These are phyloP conservation scores for Trypanosoma vivax DNA, from an alignment of 208 protist genomes.

Conservation along the genomic window DNA sequence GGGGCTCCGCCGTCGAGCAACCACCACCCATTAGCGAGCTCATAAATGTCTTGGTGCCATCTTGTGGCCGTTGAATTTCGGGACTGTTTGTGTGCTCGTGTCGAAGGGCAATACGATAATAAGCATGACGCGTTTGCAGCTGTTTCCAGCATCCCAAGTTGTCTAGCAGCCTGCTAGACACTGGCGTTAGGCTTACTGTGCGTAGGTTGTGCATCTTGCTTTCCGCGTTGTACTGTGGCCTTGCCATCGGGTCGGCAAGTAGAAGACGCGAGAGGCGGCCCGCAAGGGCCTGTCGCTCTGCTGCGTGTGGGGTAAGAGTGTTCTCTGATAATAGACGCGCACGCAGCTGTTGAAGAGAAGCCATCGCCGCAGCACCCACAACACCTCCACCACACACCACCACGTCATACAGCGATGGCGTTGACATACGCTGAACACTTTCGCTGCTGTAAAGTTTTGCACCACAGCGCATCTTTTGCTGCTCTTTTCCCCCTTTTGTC, in stretches of 20 bases:
- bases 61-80: conserved; percentile 4
- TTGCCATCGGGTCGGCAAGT: conserved; percentile 46
- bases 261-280: conserved; percentile 43
- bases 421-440: too few relatives aligned
- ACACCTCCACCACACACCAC: conserved; percentile 77
- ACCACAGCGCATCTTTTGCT: too few relatives aligned
- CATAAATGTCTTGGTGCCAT: conserved; percentile 48
- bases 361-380: conserved; percentile 65
- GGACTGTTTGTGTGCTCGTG: conserved; percentile 79
- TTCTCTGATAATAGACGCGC: conserved; percentile 23
- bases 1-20: conserved; percentile 35
- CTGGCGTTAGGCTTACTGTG: conserved; percentile 75
- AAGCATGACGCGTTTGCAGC: conserved; percentile 75
- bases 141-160: conserved; percentile 60
- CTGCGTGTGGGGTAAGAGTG: background rate
- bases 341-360: conserved; percentile 63
- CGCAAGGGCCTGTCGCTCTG: background rate
- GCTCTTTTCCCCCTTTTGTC: too few relatives aligned
- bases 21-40: conserved; percentile 25
- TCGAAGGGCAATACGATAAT: conserved; percentile 81
- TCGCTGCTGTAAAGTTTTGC: too few relatives aligned
- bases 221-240: conserved; percentile 40
- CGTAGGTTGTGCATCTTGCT: conserved; percentile 71
- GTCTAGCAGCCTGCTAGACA: conserved; percentile 76
- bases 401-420: conserved; percentile 28